phyloP scores from a whole-genome alignment of 345 rosid genomes.

The Lepidium aucheri region DNA sequence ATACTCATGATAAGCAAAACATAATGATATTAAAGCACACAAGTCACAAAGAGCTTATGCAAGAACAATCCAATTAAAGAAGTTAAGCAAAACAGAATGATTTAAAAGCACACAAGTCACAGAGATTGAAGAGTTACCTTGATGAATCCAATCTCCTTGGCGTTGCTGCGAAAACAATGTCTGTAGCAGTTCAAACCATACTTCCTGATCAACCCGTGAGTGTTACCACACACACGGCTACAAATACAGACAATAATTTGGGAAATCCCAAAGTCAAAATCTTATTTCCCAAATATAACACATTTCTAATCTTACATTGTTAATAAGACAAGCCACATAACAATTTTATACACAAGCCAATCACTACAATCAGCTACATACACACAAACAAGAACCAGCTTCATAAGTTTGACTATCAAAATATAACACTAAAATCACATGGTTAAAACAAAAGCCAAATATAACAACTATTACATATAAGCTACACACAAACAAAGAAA shows the following conservation, averaged over 20 bases:
- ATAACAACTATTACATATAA: background rate
- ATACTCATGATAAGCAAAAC: too few relatives aligned
- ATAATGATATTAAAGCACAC: too few relatives aligned
- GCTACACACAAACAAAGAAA: too few relatives aligned
- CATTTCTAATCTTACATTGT: background rate
- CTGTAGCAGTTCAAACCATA: slow-evolving; percentile 27
- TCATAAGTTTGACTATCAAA: background rate
- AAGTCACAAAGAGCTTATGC: too few relatives aligned
- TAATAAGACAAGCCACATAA: background rate
- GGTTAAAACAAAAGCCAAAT: background rate
- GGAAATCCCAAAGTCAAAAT: background rate
- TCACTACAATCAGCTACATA: too few relatives aligned
- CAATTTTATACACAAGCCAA: background rate
- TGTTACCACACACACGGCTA: slow-evolving; percentile 31
- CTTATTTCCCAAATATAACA: background rate
- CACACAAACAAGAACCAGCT: too few relatives aligned
- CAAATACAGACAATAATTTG: background rate
- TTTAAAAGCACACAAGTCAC: background rate
- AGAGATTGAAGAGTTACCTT: slow-evolving; percentile 24
- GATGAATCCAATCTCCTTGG: slow-evolving; percentile 40
- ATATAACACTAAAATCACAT: background rate
- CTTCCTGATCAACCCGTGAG: slow-evolving; percentile 33
- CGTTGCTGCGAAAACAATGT: slow-evolving; percentile 26
- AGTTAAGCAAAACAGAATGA: too few relatives aligned
- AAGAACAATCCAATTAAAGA: too few relatives aligned